Base-by-base conservation (phyloP, 2,329 filamentous ascomycete species). In the Hypoxylon sp. region DNA sequence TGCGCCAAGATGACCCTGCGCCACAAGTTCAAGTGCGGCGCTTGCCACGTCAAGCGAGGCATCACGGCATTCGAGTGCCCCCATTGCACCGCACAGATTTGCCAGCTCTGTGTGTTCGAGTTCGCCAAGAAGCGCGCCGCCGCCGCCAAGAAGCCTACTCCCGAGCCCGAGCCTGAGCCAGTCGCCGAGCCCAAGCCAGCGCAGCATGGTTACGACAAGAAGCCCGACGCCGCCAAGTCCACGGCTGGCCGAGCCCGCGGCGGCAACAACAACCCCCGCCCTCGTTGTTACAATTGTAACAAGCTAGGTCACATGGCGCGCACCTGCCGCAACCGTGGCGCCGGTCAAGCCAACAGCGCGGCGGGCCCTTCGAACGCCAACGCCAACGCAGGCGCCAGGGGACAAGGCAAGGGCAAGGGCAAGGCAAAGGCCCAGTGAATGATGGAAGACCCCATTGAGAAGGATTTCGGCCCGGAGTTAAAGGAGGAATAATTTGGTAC, bases 61-160 rank as follows among this genome's bases (percentile, higher is more conserved):
- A 71, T 68, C 14, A 70, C 43, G 0, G 67, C 70, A 0, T 75
- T 74, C 47, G 63, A 70, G 30, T 75, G 73, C 21, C 74, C 74
- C 2, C 45, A 73, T 30, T 74, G 73, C 43, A 59, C 32, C 61
- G n/a, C n/a, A n/a, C n/a, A n/a, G n/a, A n/a, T 75, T 29, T 75
- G 74, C 41, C 71, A 73, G 51, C 58, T 70, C 16, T 75, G 74
- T 34, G 55, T 75, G 6, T 45, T 51, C 14, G 50, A 68, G 1
- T 74, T 67, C 27, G 45, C 67, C 16, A 46, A 65, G 30, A 63
- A 57, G 25, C 64, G 74, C 1, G 47, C 53, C 25, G 62, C 34
- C 21, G 51, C 56, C 19, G 52, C 62, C 19, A 52, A 59, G 41
- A 2, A 46, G 6, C 29, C 54, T 5, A 3, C 14, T 21, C 3